phyloP scores from a whole-genome alignment of 768 basidiomycete genomes.

The Auriscalpium microsporum region DNA sequence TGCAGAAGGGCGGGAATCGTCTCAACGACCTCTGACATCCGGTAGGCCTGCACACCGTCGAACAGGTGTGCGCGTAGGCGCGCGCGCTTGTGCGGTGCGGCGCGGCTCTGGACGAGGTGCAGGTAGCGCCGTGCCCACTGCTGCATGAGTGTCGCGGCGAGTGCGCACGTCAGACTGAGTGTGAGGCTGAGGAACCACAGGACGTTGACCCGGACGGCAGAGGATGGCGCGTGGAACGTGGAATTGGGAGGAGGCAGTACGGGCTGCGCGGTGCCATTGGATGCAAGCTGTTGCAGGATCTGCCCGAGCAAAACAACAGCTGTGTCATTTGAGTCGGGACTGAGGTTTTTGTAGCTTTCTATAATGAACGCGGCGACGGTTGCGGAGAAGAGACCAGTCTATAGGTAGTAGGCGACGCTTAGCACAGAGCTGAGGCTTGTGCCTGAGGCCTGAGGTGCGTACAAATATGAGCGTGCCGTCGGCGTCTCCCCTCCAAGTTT shows the following conservation, averaged over 20 bases:
- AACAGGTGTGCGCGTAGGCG: constrained; percentile 7
- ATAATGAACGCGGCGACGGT: constrained; percentile 13
- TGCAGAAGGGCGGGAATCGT: constrained; percentile 12
- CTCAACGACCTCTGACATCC: constrained; percentile 6
- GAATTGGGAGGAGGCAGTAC: no score
- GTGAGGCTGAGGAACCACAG: constrained; percentile 11
- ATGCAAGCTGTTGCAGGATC: constrained; percentile 3
- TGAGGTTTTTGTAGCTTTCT: constrained; percentile 13
- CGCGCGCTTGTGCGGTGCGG: constrained; percentile 6
- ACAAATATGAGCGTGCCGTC: constrained; percentile 10
- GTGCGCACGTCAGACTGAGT: constrained; percentile 6
- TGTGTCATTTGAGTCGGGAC: constrained; percentile 1
- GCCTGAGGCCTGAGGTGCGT: neutral
- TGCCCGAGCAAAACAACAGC: neutral
- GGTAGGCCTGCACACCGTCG: constrained; percentile 3
- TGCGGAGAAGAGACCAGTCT: constrained; percentile 19
- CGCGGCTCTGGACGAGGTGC: constrained; percentile 4
- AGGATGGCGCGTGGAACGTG: neutral
- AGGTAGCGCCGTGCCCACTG: constrained; percentile 10
- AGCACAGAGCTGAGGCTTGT: no score
- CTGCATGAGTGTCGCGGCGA: constrained; percentile 6
- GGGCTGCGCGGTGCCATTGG: neutral
- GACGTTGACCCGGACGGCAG: constrained; percentile 4
- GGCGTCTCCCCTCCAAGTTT: constrained; percentile 1
- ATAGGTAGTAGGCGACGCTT: no score